phyloP scores from a whole-genome alignment of 331 rosid species.

The Dryas integrifolia region DNA sequence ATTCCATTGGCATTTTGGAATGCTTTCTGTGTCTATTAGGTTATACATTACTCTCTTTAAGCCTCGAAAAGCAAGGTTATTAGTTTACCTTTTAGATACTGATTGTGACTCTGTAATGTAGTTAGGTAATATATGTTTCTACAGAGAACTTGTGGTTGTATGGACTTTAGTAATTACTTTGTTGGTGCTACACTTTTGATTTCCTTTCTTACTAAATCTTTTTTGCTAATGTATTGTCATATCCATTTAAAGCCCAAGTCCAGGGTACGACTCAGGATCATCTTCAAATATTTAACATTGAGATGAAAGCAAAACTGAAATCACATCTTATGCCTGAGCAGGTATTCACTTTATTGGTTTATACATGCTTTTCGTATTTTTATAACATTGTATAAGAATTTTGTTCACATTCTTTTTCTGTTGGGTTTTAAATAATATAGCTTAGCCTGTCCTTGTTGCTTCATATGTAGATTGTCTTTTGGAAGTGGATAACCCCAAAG shows the following conservation, averaged over 20 bases:
- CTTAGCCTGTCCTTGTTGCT: slow-evolving; percentile 18
- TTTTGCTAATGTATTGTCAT: slow-evolving; percentile 22
- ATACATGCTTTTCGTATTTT: neutral
- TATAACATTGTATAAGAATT: neutral
- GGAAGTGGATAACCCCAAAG: slow-evolving; percentile 98
- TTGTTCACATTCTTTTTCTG: neutral
- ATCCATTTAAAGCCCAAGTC: slow-evolving; percentile 71
- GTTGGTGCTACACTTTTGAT: neutral
- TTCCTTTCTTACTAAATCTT: slow-evolving; percentile 20
- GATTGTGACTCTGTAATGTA: neutral
- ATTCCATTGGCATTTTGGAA: neutral
- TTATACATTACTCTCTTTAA: neutral
- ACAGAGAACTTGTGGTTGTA: neutral
- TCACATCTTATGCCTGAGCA: slow-evolving; percentile 97
- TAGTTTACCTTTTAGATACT: neutral
- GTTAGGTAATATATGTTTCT: no score
- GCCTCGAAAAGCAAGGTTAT: neutral
- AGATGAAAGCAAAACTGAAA: slow-evolving; percentile 91
- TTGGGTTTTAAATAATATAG: slow-evolving; percentile 11
- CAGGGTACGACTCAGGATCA: slow-evolving; percentile 99
- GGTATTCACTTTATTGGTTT: slow-evolving; percentile 40
- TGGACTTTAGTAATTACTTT: neutral
- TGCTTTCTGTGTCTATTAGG: neutral
- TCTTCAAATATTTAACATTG: slow-evolving; percentile 93
- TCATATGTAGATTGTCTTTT: slow-evolving; percentile 70